Base-by-base conservation (phyloP, 345 rosid species). In the Acer saccharum region DNA sequence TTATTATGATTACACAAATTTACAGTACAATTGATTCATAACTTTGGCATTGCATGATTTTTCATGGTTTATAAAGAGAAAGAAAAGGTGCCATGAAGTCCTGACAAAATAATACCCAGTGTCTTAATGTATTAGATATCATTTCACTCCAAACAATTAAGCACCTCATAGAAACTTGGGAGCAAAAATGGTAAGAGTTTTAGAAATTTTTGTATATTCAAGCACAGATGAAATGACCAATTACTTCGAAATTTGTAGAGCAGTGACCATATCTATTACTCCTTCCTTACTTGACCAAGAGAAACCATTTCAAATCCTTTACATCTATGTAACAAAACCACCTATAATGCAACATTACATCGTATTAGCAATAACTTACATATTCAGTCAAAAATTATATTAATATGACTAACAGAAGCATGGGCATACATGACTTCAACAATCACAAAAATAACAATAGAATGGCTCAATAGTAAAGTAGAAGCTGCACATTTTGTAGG, bases 381-480 rank as follows among this genome's bases (percentile, higher is more conserved):
- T 7, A 27, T 27, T 63, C 70, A 39, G 11, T 5, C 17, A 13
- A 71, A 57, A 54, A 10, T 16, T 11, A 69, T 6, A 65, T 65
- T 18, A 29, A 29, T 32, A 23, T 1, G 25, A 43, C 29, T 27
- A 13, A 43, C 3, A 61, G 4, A 32, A 73, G n/a, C 17, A 21
- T 48, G 27, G 23, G 39, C 23, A 65, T 11, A 64, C 12, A 10
- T 61, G 60, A 65, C 17, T 18, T 44, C 13, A 18, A 60, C 12
- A 65, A 13, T 64, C 63, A 18, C 68, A 20, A 5, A 73, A 46
- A 43, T 13, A 27, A 3, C 17, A 73, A 58, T 20, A 57, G 6
- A 71, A 72, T 13, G 75, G 65, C 35, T 72, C 46, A 73, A 25
- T 20, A 52, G 9, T 20, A 52, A 54, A 52, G 54, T 52, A 32